Conservation (phyloP, 305 asterid species). For the Withania somnifera region DNA sequence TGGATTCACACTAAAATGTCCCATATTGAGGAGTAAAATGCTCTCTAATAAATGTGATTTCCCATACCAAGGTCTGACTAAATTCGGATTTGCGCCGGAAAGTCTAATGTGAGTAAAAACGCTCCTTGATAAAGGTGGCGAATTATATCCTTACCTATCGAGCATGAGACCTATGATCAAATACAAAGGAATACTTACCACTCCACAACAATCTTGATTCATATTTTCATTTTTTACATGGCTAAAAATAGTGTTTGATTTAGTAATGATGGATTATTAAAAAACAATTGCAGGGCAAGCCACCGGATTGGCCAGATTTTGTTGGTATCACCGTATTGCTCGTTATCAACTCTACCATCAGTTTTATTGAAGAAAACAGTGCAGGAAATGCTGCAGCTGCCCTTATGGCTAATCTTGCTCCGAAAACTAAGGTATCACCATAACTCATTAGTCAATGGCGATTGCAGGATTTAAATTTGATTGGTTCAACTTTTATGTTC, state of each 20-base stretch:
- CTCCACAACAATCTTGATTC: background rate
- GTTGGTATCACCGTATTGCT: constrained; percentile 57
- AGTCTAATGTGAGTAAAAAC: background rate
- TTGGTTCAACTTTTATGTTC: no score
- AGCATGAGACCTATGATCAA: background rate
- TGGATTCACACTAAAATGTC: background rate
- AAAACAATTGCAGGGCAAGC: background rate
- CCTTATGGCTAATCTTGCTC: constrained; percentile 83
- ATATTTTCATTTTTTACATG: background rate
- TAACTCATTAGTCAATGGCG: background rate
- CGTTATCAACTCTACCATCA: constrained; percentile 69
- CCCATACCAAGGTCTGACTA: background rate
- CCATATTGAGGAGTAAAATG: background rate
- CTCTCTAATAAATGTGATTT: background rate
- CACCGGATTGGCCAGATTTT: constrained; percentile 22
- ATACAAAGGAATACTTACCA: background rate
- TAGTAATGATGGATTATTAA: background rate
- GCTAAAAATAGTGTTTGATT: background rate
- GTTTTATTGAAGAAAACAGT: constrained; percentile 76
- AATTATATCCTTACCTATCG: background rate
- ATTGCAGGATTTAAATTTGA: background rate
- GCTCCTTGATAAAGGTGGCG: background rate
- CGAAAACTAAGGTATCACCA: constrained; percentile 57
- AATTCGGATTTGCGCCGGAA: background rate
- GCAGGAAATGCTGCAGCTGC: constrained; percentile 92